Evolutionary conservation across 352 stramenopile genomes (phyloP), one percentile per base, ranked within the genome.

Genomic region (Globisporangium emineosum): DNA sequence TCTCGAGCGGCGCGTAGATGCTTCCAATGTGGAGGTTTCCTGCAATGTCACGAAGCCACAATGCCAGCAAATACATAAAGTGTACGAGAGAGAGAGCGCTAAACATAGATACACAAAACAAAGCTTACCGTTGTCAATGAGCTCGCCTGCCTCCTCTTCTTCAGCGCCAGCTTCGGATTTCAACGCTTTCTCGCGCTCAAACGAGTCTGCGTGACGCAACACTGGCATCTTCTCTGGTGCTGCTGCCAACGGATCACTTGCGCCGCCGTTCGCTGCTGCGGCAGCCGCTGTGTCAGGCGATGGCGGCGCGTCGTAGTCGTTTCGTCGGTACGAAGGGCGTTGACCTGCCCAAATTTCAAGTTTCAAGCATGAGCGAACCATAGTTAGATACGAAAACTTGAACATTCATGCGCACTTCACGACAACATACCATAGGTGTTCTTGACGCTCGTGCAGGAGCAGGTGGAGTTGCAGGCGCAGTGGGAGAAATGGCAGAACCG

Each of bases 401-500:
- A 19, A 7, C 27, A 10, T 30, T 53, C 10, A 9, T 53, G 47
- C 15, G n/a, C 56, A 37, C 30, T 21, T 49, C 8, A 59, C 2
- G 21, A 53, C 33, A 47, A 29, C 56, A 59, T 69, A 94, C 86
- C 86, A 65, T 95, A 95, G 49, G 87, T 94, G 73, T 95, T 93
- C 63, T 89, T 91, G 3, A 77, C 65, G 12, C 81, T 74, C 5
- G 87, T 95, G 67, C 87, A 95, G 4, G 78, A 89, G 57, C 87
- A 95, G 40, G 83, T 91, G 15, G 84, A 93, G 68, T 95, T 92
- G 65, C 87, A 95, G 9, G 87, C 87, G 59, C 87, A 95, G 66
- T 95, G 87, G 15, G 85, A 94, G 64, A 95, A 95, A 60, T 95
- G 87, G 69, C 87, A 95, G 55, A 90, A 92, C 21, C 82, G 77